Conservation (phyloP, 495 filamentous ascomycete species). For the Penicillium alfredii region DNA sequence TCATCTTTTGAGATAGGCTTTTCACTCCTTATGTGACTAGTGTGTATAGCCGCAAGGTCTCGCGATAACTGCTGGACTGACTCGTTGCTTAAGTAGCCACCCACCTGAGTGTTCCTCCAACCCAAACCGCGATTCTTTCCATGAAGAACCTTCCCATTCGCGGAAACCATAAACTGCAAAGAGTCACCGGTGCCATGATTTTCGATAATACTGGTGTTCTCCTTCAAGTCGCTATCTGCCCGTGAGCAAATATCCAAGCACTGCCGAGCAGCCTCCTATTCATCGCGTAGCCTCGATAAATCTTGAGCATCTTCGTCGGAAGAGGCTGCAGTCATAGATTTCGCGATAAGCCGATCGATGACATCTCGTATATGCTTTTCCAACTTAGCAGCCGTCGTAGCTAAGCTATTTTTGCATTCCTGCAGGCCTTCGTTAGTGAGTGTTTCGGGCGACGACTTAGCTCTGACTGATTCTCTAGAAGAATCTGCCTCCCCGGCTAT, state of each 20-base stretch:
- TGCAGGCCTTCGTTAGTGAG: conserved; percentile 31
- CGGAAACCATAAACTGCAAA: conserved; percentile 40
- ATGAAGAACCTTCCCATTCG: conserved; percentile 29
- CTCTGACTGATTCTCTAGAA: conserved; percentile 7
- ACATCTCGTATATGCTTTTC: conserved; percentile 29
- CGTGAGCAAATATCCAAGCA: conserved; percentile 34
- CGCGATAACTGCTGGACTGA: conserved; percentile 35
- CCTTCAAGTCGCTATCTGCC: conserved; percentile 28
- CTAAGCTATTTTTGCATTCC: conserved; percentile 35
- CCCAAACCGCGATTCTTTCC: conserved; percentile 35
- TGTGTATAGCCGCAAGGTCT: conserved; percentile 25
- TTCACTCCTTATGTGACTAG: conserved; percentile 10
- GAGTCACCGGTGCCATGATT: conserved; percentile 36
- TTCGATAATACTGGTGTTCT: conserved; percentile 30
- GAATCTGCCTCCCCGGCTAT: conserved; percentile 7
- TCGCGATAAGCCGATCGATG: conserved; percentile 28
- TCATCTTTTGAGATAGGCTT: conserved; percentile 8
- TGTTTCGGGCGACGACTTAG: conserved; percentile 21
- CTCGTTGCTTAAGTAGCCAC: conserved; percentile 32
- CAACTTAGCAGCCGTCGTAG: conserved; percentile 24
- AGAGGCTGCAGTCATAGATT: conserved; percentile 22
- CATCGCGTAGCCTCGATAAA: conserved; percentile 28
- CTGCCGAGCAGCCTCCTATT: conserved; percentile 35
- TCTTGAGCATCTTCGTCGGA: conserved; percentile 30
- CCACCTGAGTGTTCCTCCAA: conserved; percentile 37